A percentile compares a stretch with the other conserved stretches of the same genome.
phyloP scores from a whole-genome alignment of 1,284 basidiomycete species.

The Naganishia liquefaciens region DNA sequence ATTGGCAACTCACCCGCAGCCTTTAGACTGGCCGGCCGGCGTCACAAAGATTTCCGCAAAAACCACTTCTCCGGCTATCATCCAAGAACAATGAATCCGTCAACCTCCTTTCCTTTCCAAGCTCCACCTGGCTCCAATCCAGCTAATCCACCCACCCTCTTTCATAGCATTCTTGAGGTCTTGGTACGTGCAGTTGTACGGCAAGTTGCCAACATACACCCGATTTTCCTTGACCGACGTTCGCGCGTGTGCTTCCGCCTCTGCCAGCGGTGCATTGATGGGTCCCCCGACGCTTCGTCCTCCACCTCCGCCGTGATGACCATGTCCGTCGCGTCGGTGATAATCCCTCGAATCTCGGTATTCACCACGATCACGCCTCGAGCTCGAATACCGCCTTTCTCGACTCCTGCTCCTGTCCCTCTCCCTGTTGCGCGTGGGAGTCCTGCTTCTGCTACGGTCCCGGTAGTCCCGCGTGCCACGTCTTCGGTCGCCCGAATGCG shows the following conservation, averaged over 20 bases:
- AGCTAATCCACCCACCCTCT: constrained; percentile 89
- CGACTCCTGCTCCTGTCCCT: constrained; percentile 45
- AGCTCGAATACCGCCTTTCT: constrained; percentile 64
- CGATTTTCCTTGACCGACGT: constrained; percentile 95
- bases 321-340: constrained; percentile 32
- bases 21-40: constrained; percentile 93
- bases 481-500: constrained; percentile 38
- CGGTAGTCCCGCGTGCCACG: constrained; percentile 19
- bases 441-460: neutral
- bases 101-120: constrained; percentile 36
- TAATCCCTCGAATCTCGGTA: constrained; percentile 33
- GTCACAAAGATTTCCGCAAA: constrained; percentile 98
- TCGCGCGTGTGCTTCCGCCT: constrained; percentile 84
- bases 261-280: constrained; percentile 85
- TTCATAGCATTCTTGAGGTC: constrained; percentile 98
- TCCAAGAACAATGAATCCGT: constrained; percentile 36
- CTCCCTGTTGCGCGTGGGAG: too few relatives aligned
- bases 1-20: constrained; percentile 78
- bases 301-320: constrained; percentile 20
- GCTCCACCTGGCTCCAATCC: constrained; percentile 45
- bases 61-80: constrained; percentile 86
- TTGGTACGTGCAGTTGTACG: constrained; percentile 95
- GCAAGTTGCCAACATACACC: constrained; percentile 96
- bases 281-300: constrained; percentile 63
- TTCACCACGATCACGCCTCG: constrained; percentile 53